phyloP scores from a whole-genome alignment of 495 filamentous ascomycete genomes.

The Filosporella fistucella region DNA sequence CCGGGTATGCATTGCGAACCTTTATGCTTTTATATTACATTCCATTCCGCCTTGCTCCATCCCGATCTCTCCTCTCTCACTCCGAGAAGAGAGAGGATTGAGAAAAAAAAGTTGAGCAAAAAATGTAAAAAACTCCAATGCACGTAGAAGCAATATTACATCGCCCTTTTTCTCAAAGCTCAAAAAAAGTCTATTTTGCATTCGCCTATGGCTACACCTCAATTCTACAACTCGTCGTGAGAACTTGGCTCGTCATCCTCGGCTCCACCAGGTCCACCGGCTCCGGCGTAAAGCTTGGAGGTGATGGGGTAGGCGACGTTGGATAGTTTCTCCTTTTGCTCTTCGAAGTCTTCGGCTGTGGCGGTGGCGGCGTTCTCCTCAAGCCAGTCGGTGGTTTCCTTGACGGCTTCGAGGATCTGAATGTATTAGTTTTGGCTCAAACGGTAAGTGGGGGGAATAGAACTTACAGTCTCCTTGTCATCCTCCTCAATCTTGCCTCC shows the following conservation, averaged over 20 bases:
- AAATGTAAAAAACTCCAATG: background rate
- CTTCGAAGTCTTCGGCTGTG: conserved; percentile 89
- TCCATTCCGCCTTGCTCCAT: too few species aligned
- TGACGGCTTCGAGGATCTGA: conserved; percentile 87
- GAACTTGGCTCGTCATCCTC: conserved; percentile 69
- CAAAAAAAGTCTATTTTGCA: background rate
- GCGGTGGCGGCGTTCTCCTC: conserved; percentile 91
- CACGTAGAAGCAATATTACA: background rate
- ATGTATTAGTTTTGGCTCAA: conserved; percentile 18
- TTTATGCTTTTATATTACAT: conserved; percentile 12
- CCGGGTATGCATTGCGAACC: conserved; percentile 14
- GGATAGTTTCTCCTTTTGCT: conserved; percentile 99
- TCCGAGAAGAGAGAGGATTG: too few species aligned
- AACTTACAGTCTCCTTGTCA: conserved; percentile 89
- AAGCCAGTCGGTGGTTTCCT: conserved; percentile 96
- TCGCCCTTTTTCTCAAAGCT: background rate
- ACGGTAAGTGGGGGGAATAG: background rate
- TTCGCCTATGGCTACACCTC: background rate
- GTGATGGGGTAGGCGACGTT: conserved; percentile 98
- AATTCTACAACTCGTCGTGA: conserved; percentile 86
- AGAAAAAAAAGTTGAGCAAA: background rate
- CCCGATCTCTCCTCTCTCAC: too few species aligned
- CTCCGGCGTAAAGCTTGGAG: conserved; percentile 84
- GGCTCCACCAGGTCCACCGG: conserved; percentile 46
- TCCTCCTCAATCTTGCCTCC: conserved; percentile 98